Conservation (phyloP, 257 asterid genomes). For the Solanum sejunctum region DNA sequence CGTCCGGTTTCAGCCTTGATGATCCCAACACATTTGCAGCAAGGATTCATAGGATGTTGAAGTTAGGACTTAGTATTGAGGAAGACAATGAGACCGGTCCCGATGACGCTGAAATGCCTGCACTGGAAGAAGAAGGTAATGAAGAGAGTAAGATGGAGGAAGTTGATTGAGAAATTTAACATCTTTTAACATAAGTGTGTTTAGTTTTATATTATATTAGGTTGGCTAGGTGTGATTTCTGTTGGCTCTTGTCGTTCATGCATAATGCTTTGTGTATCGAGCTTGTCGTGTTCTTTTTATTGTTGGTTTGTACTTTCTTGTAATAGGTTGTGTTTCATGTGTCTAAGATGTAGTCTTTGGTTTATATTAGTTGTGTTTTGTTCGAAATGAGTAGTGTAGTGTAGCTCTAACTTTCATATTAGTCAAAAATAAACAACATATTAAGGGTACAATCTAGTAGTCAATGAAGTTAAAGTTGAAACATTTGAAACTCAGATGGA, state of each 20-base stretch:
- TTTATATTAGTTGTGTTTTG: too few species aligned
- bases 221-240: not conserved
- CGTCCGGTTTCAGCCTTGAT: constrained; percentile 7
- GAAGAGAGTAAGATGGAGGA: not conserved
- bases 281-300: not conserved
- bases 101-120: not conserved
- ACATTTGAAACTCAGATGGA: too few species aligned
- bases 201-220: not conserved
- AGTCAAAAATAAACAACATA: too few species aligned
- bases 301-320: not conserved
- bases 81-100: not conserved
- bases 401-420: too few species aligned
- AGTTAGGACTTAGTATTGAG: constrained; percentile 6
- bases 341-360: too few species aligned
- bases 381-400: too few species aligned
- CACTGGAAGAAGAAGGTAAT: not conserved
- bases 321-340: not conserved
- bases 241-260: not conserved
- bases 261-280: not conserved
- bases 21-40: not conserved
- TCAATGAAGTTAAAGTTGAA: too few species aligned
- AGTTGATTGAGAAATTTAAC: not conserved
- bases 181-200: not conserved
- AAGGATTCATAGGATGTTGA: constrained; percentile 10
- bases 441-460: too few species aligned